Conservation (phyloP, 2,329 filamentous ascomycete genomes). For the Bipolaris zeicola region DNA sequence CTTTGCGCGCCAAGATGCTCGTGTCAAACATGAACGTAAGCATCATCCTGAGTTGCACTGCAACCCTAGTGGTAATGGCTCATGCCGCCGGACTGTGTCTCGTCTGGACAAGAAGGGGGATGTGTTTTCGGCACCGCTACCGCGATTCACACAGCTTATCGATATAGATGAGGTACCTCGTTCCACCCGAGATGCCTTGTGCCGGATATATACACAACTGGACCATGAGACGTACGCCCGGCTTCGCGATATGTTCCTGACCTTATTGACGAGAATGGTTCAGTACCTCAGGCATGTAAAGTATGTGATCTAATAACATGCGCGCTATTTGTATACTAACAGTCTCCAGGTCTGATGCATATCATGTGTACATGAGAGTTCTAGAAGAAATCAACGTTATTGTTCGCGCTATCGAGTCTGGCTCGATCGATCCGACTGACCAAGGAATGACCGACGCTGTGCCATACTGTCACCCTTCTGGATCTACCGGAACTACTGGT, state of each 20-base stretch:
- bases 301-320: not conserved
- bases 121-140: not conserved
- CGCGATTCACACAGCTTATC: not conserved
- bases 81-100: not conserved
- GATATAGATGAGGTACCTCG: not conserved
- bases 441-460: not conserved
- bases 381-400: not conserved
- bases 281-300: not conserved
- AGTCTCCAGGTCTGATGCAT: not conserved
- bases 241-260: not conserved
- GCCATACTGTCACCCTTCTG: not conserved
- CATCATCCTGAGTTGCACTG: constrained; percentile 12
- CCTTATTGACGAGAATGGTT: not conserved
- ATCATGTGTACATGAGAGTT: not conserved
- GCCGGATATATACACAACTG: not conserved
- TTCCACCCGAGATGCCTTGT: not conserved
- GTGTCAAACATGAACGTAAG: constrained; percentile 17
- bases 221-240: not conserved
- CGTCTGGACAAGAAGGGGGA: not conserved
- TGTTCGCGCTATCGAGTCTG: not conserved
- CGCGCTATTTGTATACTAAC: not conserved
- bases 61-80: constrained; percentile 2
- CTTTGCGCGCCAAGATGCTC: constrained; percentile 17
- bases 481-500: not conserved
- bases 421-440: not conserved